Evolutionary conservation across 257 asterid species (phyloP).

Genomic region (Scutellaria barbata): DNA sequence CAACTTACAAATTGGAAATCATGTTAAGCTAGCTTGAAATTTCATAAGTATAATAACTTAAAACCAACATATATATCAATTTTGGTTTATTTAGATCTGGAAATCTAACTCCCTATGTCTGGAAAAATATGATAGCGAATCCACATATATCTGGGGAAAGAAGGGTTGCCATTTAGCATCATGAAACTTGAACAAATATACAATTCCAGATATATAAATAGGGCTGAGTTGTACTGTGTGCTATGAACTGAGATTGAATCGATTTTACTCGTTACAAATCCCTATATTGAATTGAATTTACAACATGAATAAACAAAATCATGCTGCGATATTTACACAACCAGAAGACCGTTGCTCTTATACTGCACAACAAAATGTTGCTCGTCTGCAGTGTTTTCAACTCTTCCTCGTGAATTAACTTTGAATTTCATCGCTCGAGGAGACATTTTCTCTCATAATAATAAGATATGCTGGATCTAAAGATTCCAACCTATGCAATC

Average conservation of each 20-base stretch:
- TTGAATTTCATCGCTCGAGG: neutral
- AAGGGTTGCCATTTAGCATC: neutral
- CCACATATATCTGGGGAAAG: no score
- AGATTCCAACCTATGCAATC: conserved; percentile 5
- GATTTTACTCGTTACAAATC: neutral
- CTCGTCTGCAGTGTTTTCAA: neutral
- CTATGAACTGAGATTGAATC: neutral
- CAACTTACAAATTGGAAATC: neutral
- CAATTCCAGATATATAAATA: neutral
- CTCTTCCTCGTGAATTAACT: neutral
- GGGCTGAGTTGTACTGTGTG: neutral
- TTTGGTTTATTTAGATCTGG: no score
- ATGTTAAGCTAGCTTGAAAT: no score
- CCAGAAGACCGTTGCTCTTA: neutral
- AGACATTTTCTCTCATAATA: neutral
- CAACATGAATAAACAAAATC: neutral
- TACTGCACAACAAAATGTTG: neutral
- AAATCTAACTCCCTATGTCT: no score
- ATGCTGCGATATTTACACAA: neutral
- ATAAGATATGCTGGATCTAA: neutral
- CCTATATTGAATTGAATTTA: neutral
- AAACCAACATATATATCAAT: no score
- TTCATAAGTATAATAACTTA: no score
- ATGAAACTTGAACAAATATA: neutral
- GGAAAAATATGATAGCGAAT: no score